These are phyloP conservation scores for Dipodascopsis uninucleata DNA, from an alignment of 805 yeast genomes.

Conservation along the genomic window DNA sequence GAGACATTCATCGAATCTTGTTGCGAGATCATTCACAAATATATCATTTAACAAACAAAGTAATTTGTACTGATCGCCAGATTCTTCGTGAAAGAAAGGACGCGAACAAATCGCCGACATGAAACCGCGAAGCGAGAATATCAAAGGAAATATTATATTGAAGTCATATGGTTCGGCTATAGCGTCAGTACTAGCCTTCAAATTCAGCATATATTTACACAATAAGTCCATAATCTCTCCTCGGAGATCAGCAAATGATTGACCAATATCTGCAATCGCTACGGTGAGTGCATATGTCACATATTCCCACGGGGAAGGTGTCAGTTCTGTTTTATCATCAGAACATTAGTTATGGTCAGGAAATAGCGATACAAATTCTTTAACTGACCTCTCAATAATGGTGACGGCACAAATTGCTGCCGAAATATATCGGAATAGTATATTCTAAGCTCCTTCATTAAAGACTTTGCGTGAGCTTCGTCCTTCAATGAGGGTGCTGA, in stretches of 20 bases:
- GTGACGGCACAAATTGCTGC: slow-evolving; percentile 41
- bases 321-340: slow-evolving; percentile 29
- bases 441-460: slow-evolving; percentile 45
- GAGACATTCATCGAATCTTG: slow-evolving; percentile 16
- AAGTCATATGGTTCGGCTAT: slow-evolving; percentile 9
- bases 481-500: slow-evolving; percentile 41
- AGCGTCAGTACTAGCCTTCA: slow-evolving; percentile 24
- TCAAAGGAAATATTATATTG: slow-evolving; percentile 23
- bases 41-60: slow-evolving; percentile 2
- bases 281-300: slow-evolving; percentile 39
- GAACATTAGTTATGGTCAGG: not conserved
- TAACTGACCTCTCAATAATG: slow-evolving; percentile 26
- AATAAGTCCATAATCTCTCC: slow-evolving; percentile 30
- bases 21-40: slow-evolving; percentile 4
- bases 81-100: slow-evolving; percentile 3
- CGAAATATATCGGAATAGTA: slow-evolving; percentile 47
- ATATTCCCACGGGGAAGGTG: slow-evolving; percentile 45
- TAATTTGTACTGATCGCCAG: slow-evolving; percentile 5
- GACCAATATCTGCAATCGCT: slow-evolving; percentile 33
- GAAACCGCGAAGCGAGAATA: slow-evolving; percentile 36
- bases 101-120: slow-evolving; percentile 34
- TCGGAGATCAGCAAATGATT: slow-evolving; percentile 34
- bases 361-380: not conserved
- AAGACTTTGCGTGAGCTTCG: slow-evolving; percentile 41
- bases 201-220: slow-evolving; percentile 31